Conservation (phyloP, 495 filamentous ascomycete species). For the Aspergillus diversus region DNA sequence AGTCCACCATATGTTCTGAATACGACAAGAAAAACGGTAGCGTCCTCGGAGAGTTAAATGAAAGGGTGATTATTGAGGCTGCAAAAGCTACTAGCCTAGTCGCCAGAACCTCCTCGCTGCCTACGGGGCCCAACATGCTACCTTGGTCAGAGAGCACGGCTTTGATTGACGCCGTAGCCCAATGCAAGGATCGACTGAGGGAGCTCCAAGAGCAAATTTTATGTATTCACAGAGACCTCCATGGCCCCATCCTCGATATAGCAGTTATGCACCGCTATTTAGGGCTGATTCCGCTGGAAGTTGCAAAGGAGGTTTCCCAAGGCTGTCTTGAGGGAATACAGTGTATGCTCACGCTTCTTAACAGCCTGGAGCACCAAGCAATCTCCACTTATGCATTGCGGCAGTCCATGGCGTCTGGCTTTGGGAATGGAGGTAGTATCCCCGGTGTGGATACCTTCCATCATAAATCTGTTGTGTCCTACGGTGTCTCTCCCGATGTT, state of each 20-base stretch:
- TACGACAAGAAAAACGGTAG: neutral
- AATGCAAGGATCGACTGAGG: neutral
- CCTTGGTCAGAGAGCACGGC: neutral
- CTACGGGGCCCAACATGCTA: neutral
- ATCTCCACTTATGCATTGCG: neutral
- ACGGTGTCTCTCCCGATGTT: neutral
- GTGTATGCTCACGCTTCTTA: neutral
- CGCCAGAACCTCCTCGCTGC: neutral
- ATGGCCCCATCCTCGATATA: neutral
- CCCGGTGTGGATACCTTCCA: too few relatives aligned
- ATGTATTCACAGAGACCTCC: neutral
- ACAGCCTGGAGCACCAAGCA: neutral
- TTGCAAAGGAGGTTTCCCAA: neutral
- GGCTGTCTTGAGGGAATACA: neutral
- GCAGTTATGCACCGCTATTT: neutral
- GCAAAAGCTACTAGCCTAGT: neutral
- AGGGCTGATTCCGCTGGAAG: neutral
- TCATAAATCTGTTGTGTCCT: too few relatives aligned
- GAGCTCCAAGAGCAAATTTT: neutral
- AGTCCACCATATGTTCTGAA: neutral
- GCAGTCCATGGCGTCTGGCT: neutral
- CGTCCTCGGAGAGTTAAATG: neutral
- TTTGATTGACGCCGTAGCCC: neutral
- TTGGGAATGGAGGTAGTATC: neutral
- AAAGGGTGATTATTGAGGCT: neutral